Evolutionary conservation across 495 filamentous ascomycete genomes (phyloP).

Genomic region (Thermothielavioides terrestris): DNA sequence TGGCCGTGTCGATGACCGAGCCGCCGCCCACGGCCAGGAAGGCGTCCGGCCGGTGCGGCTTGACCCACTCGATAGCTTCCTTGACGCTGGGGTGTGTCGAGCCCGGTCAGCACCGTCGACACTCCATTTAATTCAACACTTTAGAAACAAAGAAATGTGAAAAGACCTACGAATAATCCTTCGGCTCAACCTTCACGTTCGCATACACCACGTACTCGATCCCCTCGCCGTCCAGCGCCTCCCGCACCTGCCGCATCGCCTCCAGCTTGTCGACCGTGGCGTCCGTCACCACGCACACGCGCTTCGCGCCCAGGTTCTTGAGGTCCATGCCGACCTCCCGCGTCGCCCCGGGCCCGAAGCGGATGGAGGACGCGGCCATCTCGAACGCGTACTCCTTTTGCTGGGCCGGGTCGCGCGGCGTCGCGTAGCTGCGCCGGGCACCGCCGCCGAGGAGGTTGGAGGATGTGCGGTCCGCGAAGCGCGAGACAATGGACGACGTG

Average conservation of each 20-base stretch:
- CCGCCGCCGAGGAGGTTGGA: background rate
- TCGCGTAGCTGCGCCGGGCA: conserved; percentile 48
- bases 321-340: conserved; percentile 99
- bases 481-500: conserved; percentile 32
- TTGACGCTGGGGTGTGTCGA: conserved; percentile 56
- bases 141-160: background rate
- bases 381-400: conserved; percentile 98
- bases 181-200: conserved; percentile 74
- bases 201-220: conserved; percentile 75
- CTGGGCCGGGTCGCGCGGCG: conserved; percentile 58
- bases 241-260: conserved; percentile 76
- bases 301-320: conserved; percentile 75
- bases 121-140: background rate
- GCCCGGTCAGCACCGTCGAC: too few relatives aligned
- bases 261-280: conserved; percentile 64
- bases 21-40: conserved; percentile 87
- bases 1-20: conserved; percentile 92
- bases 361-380: conserved; percentile 89
- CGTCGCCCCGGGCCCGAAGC: conserved; percentile 89
- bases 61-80: conserved; percentile 78
- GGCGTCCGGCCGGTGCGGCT: conserved; percentile 70
- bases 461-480: conserved; percentile 20
- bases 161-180: conserved; percentile 68
- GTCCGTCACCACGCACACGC: conserved; percentile 88
- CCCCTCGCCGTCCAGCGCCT: conserved; percentile 66